Percentiles rank a stretch among this genome's conserved stretches.
Conservation (phyloP, 345 rosid genomes). For the Angophora floribunda region DNA sequence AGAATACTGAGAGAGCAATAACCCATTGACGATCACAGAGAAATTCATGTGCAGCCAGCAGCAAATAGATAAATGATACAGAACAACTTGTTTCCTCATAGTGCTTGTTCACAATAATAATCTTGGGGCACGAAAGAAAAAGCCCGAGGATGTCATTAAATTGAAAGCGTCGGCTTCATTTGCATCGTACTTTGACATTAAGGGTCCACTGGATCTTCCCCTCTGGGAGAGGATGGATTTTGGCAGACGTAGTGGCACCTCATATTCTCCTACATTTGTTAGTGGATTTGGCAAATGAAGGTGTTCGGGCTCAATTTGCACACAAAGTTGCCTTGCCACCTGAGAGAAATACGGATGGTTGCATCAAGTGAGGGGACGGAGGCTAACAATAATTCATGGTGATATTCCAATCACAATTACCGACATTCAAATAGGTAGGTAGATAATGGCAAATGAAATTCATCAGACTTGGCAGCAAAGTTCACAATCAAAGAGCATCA, state of each 20-base stretch:
- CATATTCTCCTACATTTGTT: constrained; percentile 62
- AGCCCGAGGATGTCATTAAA: not conserved
- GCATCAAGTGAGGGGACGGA: not conserved
- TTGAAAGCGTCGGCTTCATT: constrained; percentile 6
- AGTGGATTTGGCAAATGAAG: constrained; percentile 51
- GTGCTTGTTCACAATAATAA: not conserved
- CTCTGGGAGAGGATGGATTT: constrained; percentile 68
- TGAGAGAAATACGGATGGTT: constrained; percentile 1
- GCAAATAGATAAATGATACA: not conserved
- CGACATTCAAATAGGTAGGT: not conserved
- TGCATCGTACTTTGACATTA: constrained; percentile 70
- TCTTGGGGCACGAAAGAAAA: not conserved
- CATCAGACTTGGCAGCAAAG: not conserved
- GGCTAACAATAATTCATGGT: not conserved
- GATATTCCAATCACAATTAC: not conserved
- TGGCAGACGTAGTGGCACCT: constrained; percentile 70
- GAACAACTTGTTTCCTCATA: not conserved
- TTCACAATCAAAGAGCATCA: not conserved
- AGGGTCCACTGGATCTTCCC: constrained; percentile 79
- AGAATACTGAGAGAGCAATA: not conserved
- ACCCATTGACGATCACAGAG: not conserved
- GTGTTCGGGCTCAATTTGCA: constrained; percentile 67
- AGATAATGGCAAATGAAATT: not conserved
- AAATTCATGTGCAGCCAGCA: not conserved
- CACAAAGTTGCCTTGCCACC: constrained; percentile 83